Conservation (phyloP, 768 basidiomycete genomes). For the Pleurotus cornucopiae region DNA sequence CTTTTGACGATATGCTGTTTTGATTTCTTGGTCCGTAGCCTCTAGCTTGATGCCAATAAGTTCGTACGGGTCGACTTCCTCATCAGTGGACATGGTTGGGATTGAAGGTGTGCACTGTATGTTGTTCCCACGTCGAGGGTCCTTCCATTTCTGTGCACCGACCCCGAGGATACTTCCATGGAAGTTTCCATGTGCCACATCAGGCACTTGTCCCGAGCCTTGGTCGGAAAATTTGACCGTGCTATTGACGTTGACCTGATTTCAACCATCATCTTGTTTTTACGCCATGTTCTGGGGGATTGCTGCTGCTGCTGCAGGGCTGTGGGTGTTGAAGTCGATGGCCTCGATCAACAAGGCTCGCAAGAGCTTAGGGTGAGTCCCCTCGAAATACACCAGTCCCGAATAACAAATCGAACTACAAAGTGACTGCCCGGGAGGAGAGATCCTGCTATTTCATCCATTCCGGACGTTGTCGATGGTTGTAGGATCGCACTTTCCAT, state of each 20-base stretch:
- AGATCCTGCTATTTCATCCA: slow-evolving; percentile 20
- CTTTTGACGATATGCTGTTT: slow-evolving; percentile 72
- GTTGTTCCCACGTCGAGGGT: not conserved
- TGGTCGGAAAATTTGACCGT: too few species aligned
- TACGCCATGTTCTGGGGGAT: not conserved
- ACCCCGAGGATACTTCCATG: not conserved
- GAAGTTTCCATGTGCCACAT: too few species aligned
- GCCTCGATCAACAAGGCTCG: not conserved
- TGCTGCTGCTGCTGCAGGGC: not conserved
- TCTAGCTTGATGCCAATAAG: slow-evolving; percentile 58
- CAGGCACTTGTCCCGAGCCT: too few species aligned
- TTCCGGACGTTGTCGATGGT: slow-evolving; percentile 21
- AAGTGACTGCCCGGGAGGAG: slow-evolving; percentile 4
- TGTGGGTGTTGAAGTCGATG: not conserved
- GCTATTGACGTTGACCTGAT: not conserved
- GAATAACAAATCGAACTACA: not conserved
- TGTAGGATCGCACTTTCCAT: slow-evolving; percentile 28
- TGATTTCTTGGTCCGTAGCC: slow-evolving; percentile 73
- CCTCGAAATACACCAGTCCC: not conserved
- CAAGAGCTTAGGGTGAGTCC: slow-evolving; percentile 4
- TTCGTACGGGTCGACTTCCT: slow-evolving; percentile 72
- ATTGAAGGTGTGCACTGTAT: not conserved
- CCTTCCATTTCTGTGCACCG: not conserved
- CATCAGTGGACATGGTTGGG: slow-evolving; percentile 32
- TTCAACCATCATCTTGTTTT: not conserved